Evolutionary conservation across 371 early-diverging fungal species (phyloP).

Genomic region (Apophysomyces ossiformis): DNA sequence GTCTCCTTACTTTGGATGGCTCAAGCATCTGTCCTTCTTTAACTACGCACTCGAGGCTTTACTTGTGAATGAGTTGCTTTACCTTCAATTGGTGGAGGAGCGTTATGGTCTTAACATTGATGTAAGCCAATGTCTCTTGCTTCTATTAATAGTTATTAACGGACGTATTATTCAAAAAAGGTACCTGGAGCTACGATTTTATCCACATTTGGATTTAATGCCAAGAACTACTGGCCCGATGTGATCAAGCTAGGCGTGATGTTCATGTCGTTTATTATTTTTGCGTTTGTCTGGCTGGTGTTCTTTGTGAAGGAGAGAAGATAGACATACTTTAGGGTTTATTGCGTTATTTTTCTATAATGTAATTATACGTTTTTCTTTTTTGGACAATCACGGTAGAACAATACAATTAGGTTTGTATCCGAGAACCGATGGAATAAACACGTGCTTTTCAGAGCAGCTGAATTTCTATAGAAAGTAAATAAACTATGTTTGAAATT

Average conservation of each 20-base stretch:
- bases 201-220: slow-evolving; percentile 90
- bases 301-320: slow-evolving; percentile 84
- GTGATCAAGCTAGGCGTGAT: slow-evolving; percentile 68
- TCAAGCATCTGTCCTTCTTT: slow-evolving; percentile 85
- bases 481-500: too few species aligned
- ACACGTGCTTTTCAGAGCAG: not conserved
- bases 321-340: slow-evolving; percentile 33
- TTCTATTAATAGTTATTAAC: slow-evolving; percentile 5
- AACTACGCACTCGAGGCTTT: slow-evolving; percentile 90
- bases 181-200: slow-evolving; percentile 87
- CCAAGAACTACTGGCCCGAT: slow-evolving; percentile 86
- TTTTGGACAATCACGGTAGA: not conserved
- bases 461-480: too few species aligned
- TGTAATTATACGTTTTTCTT: slow-evolving; percentile 12
- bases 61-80: slow-evolving; percentile 84
- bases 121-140: slow-evolving; percentile 33
- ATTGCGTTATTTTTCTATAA: not conserved
- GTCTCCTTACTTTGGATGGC: slow-evolving; percentile 74
- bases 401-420: too few species aligned
- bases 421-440: not conserved
- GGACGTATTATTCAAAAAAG: slow-evolving; percentile 23
- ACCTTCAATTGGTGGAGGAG: slow-evolving; percentile 78
- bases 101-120: slow-evolving; percentile 84
- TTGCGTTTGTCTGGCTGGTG: slow-evolving; percentile 83
- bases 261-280: slow-evolving; percentile 64